phyloP scores from a whole-genome alignment of 2,329 filamentous ascomycete genomes.

The Orbilia blumenaviensis region DNA sequence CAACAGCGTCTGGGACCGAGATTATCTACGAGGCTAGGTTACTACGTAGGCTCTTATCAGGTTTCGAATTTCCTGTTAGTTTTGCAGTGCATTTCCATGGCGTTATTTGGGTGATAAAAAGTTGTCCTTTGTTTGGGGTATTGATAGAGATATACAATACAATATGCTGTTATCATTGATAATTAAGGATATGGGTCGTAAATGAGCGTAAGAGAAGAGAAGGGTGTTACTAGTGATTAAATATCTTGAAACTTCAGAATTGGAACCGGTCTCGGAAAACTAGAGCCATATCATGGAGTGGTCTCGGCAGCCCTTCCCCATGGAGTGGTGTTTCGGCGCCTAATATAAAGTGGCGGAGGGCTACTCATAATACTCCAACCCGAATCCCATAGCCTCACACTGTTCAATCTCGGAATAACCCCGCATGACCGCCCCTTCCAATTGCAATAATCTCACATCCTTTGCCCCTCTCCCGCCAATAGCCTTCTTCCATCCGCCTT shows the following conservation, averaged over 20 bases:
- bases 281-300: too few species aligned
- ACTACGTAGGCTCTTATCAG: too few species aligned
- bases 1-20: too few species aligned
- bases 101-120: constrained; percentile 3
- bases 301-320: background rate
- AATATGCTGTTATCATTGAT: background rate
- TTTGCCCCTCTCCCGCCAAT: background rate
- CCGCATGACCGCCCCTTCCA: constrained; percentile 1
- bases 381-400: constrained; percentile 24
- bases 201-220: background rate
- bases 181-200: background rate
- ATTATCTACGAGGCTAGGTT: too few species aligned
- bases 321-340: too few species aligned
- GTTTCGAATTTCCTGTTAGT: too few species aligned
- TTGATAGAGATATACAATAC: constrained; percentile 5
- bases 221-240: background rate
- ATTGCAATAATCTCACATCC: constrained; percentile 23
- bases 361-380: constrained; percentile 27
- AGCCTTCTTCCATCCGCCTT: constrained; percentile 58
- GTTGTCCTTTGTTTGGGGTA: background rate
- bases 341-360: background rate
- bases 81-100: background rate
- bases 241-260: background rate
- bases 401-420: constrained; percentile 6
- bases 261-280: too few species aligned